A percentile compares a stretch with the other conserved stretches of the same genome.
Conservation (phyloP, 2,329 filamentous ascomycete species). For the Neofusicoccum kwambonambiense region DNA sequence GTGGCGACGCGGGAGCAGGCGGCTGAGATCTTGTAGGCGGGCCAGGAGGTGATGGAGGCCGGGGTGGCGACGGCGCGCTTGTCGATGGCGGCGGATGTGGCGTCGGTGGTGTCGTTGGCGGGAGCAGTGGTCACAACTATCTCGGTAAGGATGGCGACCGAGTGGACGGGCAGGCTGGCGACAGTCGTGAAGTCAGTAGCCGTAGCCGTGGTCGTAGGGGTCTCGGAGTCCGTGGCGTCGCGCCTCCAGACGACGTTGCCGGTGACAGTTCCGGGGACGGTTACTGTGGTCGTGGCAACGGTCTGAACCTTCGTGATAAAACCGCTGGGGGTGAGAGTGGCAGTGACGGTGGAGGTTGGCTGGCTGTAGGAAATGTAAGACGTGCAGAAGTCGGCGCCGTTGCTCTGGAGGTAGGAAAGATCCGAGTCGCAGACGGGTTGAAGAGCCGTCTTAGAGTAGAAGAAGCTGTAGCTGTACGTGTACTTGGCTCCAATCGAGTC, state of each 20-base stretch:
- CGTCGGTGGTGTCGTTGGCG: neutral
- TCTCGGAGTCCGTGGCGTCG: neutral
- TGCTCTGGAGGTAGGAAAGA: neutral
- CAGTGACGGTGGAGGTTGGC: neutral
- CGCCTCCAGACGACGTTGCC: neutral
- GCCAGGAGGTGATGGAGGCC: neutral
- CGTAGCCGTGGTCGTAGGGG: neutral
- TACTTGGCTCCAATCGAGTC: neutral
- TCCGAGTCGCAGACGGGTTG: neutral
- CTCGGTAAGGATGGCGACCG: neutral
- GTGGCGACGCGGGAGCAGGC: neutral
- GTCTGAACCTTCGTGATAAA: neutral
- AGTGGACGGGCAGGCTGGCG: neutral
- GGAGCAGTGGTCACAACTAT: neutral
- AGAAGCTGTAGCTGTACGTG: conserved; percentile 2
- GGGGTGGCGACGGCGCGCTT: neutral
- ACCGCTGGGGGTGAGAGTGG: neutral
- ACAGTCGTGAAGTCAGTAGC: neutral
- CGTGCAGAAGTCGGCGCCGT: neutral
- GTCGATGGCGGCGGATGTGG: neutral
- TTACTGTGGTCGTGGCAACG: neutral
- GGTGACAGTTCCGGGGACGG: neutral
- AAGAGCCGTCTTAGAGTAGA: neutral
- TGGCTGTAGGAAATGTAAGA: neutral
- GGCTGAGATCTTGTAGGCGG: neutral